Conservation (phyloP, 2,329 filamentous ascomycete species). For the Parasarocladium wereldwijsianum region DNA sequence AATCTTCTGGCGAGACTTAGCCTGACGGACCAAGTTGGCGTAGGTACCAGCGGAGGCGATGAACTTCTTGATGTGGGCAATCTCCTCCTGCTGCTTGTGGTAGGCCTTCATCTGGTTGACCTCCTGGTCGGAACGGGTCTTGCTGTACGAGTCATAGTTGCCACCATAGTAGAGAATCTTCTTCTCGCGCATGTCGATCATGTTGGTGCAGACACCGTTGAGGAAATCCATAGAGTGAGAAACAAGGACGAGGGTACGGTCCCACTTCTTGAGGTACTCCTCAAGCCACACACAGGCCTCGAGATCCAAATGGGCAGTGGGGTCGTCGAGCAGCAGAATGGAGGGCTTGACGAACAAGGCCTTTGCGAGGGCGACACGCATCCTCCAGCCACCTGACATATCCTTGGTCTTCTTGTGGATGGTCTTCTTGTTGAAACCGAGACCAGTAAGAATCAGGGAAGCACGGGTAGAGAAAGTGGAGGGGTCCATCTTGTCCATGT, state of each 20-base stretch:
- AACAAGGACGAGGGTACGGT: conserved; percentile 87
- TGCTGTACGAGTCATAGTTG: conserved; percentile 97
- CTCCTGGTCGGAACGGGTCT: conserved; percentile 89
- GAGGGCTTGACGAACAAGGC: conserved; percentile 97
- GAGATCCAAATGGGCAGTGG: conserved; percentile 96
- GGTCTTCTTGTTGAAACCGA: conserved; percentile 96
- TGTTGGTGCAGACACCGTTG: conserved; percentile 95
- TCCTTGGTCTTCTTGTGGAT: conserved; percentile 99
- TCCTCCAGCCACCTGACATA: conserved; percentile 99
- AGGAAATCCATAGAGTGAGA: conserved; percentile 98
- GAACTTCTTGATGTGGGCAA: conserved; percentile 99
- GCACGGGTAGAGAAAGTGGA: conserved; percentile 93
- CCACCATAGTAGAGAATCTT: conserved; percentile 94
- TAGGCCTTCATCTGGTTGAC: conserved; percentile 99
- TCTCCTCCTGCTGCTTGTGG: conserved; percentile 97
- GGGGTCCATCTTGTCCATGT: conserved; percentile 97
- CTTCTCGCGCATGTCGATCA: conserved; percentile 94
- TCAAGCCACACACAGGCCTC: conserved; percentile 99
- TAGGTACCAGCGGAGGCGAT: conserved; percentile 99
- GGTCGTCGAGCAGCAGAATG: conserved; percentile 89
- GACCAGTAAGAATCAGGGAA: conserved; percentile 92
- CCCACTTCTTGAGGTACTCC: conserved; percentile 99
- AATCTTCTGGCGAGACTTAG: conserved; percentile 99
- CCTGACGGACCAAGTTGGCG: conserved; percentile 96
- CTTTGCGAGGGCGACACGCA: conserved; percentile 96